Evolutionary conservation across 495 filamentous ascomycete species (phyloP), one percentile per base, ranked within the genome.

Genomic region (Hypoxylon cercidicola): DNA sequence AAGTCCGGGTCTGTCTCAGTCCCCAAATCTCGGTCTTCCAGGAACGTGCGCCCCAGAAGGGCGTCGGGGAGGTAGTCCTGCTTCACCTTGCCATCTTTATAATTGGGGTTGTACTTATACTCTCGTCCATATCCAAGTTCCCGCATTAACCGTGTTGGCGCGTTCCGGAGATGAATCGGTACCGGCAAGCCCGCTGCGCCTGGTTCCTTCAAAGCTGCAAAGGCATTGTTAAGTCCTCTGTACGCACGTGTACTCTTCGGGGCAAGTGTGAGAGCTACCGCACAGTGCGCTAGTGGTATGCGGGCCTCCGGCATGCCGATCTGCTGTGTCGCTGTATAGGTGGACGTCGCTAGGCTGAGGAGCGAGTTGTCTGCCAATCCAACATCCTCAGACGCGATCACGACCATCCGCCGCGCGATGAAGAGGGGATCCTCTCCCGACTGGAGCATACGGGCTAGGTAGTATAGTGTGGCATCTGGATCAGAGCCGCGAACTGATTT

Each of bases 101-200:
- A 99, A 67, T 93, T 89, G 0, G 95, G 95, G 69, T 96, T 96
- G 75, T 99, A 99, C 72, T 99, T 99, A 73, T 99, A 99, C 73
- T 91, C 92, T 49, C 83, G 88, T 9, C 95, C 95, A 65, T 92
- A 93, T 1, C 92, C 93, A 46, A 97, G 76, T 70, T 97, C 94
- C 66, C 91, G 90, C 95, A 99, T 96, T 66, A 97, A 69, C 68
- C 86, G 84, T 6, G 95, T 98, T 1, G 93, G 93, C 8, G 94
- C 94, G 74, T 97, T 97, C 41, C 95, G 77, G 50, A 99, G 76
- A 77, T 99, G 95, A 35, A 96, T 74, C 19, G 95, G 95, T 10
- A 99, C 84, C 0, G 92, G 89, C 44, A 96, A 65, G 2, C 84
- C 84, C 0, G 92, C 93, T 3, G 95, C 79, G 0, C 92, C 92